phyloP scores from a whole-genome alignment of 306 rosid species.

The Pachyrhizus erosus region DNA sequence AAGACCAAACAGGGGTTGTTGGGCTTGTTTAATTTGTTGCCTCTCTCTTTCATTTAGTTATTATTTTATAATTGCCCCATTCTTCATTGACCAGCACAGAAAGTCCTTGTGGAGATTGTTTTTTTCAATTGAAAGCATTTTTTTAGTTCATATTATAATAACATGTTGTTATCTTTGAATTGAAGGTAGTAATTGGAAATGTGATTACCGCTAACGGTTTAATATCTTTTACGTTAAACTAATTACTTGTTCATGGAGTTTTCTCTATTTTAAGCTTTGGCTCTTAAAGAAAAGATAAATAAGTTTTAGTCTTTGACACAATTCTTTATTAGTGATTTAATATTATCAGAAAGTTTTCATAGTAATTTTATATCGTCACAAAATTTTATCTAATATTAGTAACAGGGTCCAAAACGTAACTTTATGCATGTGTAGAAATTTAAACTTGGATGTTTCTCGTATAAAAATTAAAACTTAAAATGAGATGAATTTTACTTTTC shows the following conservation, averaged over 20 bases:
- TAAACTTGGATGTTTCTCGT: background rate
- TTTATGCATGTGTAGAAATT: background rate
- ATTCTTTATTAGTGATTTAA: no score
- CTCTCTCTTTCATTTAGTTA: background rate
- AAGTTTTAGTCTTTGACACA: background rate
- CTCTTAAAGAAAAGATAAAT: background rate
- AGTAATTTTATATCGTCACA: no score
- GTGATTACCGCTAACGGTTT: background rate
- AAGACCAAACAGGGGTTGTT: slow-evolving; percentile 23
- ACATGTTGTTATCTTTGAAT: slow-evolving; percentile 12
- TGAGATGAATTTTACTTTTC: background rate
- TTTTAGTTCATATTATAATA: background rate
- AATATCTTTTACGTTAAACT: background rate
- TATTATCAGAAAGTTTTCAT: no score
- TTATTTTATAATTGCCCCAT: slow-evolving; percentile 23
- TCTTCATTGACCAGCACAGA: slow-evolving; percentile 34
- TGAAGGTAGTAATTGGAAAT: slow-evolving; percentile 16
- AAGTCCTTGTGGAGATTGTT: slow-evolving; percentile 30
- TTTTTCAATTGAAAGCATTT: background rate
- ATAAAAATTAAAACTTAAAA: no score
- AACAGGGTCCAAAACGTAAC: no score
- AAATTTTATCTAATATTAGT: no score
- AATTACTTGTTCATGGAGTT: background rate
- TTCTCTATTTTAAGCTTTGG: background rate
- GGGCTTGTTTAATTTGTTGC: slow-evolving; percentile 21